These are phyloP conservation scores for Pseudopyricularia javanii DNA, from an alignment of 2,329 filamentous ascomycete genomes.

Conservation along the genomic window DNA sequence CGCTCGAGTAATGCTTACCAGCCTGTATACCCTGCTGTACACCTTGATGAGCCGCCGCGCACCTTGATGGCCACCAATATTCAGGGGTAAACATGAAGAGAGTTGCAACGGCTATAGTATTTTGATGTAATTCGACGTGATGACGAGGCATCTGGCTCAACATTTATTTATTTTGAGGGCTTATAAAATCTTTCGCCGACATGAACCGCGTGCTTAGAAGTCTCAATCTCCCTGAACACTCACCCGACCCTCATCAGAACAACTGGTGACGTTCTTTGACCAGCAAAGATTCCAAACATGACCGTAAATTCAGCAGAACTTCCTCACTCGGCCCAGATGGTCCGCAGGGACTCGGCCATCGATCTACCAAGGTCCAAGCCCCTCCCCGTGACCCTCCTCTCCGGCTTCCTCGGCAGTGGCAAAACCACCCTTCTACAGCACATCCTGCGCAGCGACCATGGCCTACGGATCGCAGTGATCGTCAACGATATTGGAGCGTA, in stretches of 20 bases:
- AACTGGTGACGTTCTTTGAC: background rate
- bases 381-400: constrained; percentile 47
- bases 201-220: too few relatives aligned
- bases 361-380: constrained; percentile 8
- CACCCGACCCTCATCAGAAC: background rate
- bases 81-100: background rate
- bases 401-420: constrained; percentile 52
- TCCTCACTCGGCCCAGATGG: background rate
- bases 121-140: background rate
- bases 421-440: constrained; percentile 62
- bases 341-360: background rate
- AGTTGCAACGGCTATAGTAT: background rate
- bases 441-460: constrained; percentile 55
- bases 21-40: background rate
- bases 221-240: too few relatives aligned
- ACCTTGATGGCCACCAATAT: background rate
- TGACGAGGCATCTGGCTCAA: too few relatives aligned
- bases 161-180: too few relatives aligned
- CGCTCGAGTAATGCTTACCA: background rate
- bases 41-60: background rate
- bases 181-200: too few relatives aligned
- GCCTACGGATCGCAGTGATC: constrained; percentile 57
- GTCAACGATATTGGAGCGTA: constrained; percentile 60
- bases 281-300: background rate
- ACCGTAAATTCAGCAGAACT: background rate